Conservation (phyloP, 2,329 filamentous ascomycete genomes). For the Fusarium fujikuroi region DNA sequence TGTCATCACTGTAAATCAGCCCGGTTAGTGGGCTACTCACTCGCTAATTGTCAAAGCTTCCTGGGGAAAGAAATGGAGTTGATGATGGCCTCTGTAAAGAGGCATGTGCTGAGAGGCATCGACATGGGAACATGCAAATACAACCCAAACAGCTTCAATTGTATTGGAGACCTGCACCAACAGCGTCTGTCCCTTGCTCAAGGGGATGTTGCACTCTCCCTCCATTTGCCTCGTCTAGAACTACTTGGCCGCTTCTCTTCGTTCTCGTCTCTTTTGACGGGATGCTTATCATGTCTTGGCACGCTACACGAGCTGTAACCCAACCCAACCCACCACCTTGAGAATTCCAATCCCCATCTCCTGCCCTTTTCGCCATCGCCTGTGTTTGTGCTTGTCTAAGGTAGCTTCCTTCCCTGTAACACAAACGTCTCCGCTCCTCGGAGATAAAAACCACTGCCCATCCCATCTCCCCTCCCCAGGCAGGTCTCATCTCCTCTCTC, state of each 20-base stretch:
- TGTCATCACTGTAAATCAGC: background rate
- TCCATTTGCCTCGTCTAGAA: slow-evolving; percentile 12
- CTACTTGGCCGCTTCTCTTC: slow-evolving; percentile 12
- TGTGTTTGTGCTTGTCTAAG: background rate
- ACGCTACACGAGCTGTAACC: background rate
- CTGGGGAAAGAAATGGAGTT: slow-evolving; percentile 6
- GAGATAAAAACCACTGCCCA: slow-evolving; percentile 28
- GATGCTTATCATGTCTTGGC: slow-evolving; percentile 35
- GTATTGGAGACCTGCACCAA: background rate
- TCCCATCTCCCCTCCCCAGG: background rate
- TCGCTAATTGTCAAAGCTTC: background rate
- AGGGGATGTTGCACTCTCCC: background rate
- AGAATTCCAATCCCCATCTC: slow-evolving; percentile 12
- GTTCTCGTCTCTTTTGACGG: background rate
- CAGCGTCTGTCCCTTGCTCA: background rate
- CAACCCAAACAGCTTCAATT: background rate
- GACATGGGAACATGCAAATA: background rate
- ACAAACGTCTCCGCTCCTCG: background rate
- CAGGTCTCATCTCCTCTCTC: background rate
- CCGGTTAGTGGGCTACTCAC: background rate
- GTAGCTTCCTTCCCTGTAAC: background rate
- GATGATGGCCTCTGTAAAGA: background rate
- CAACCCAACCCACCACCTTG: background rate
- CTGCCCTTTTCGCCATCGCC: slow-evolving; percentile 42
- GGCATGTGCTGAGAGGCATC: background rate